Evolutionary conservation across 805 yeast species (phyloP).

Genomic region (Teunomyces funiuensis): DNA sequence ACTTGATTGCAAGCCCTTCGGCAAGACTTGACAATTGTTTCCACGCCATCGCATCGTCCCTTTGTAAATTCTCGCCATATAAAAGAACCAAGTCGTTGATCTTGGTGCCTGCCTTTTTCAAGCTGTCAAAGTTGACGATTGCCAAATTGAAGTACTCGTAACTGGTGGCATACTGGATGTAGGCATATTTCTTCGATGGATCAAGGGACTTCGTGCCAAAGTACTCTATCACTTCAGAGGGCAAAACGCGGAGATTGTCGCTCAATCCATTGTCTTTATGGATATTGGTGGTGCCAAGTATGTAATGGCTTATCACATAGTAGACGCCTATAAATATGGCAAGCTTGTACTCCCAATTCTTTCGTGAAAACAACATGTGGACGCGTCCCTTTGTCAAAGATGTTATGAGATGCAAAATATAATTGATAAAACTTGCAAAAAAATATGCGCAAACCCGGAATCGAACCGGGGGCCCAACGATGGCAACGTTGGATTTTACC

Average conservation of each 20-base stretch:
- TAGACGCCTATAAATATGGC: conserved; percentile 20
- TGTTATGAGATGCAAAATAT: neutral
- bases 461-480: conserved; percentile 12
- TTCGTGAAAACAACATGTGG: conserved; percentile 1
- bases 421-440: neutral
- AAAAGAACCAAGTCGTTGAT: conserved; percentile 50
- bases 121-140: conserved; percentile 40
- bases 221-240: conserved; percentile 20
- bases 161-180: conserved; percentile 61
- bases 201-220: conserved; percentile 10
- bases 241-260: conserved; percentile 20
- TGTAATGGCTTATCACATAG: conserved; percentile 19
- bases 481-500: conserved; percentile 11
- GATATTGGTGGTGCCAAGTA: conserved; percentile 14
- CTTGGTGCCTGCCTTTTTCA: conserved; percentile 35
- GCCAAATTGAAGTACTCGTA: conserved; percentile 52
- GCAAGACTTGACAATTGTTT: conserved; percentile 13
- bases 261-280: conserved; percentile 14
- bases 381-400: neutral
- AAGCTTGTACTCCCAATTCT: conserved; percentile 26
- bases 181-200: conserved; percentile 41
- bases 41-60: conserved; percentile 14
- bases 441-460: conserved; percentile 9
- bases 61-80: conserved; percentile 22
- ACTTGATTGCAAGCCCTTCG: conserved; percentile 20